Conservation (phyloP, 768 basidiomycete genomes). For the Leccinum longicurvipes region DNA sequence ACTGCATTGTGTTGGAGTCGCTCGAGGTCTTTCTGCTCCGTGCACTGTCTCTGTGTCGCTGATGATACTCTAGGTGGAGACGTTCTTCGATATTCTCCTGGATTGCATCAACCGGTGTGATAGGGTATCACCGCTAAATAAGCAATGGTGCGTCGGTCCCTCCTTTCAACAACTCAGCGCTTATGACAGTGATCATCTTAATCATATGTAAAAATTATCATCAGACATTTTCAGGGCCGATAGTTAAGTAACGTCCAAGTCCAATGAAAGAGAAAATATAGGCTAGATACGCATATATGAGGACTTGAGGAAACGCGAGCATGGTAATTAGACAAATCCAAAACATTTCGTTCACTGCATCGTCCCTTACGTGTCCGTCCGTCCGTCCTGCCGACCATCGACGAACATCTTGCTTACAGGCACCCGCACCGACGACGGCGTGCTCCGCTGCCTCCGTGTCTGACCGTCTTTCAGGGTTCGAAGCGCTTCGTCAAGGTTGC, state of each 20-base stretch:
- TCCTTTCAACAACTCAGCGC: not conserved
- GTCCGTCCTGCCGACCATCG: slow-evolving; percentile 22
- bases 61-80: slow-evolving; percentile 44
- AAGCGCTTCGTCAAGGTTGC: slow-evolving; percentile 82
- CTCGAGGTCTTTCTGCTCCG: slow-evolving; percentile 49
- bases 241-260: not conserved
- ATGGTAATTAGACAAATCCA: not conserved
- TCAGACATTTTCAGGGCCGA: not conserved
- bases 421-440: slow-evolving; percentile 13
- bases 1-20: slow-evolving; percentile 66
- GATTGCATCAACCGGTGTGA: slow-evolving; percentile 60
- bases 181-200: not conserved
- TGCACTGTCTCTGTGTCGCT: not conserved
- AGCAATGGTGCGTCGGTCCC: not conserved
- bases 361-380: not conserved
- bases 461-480: slow-evolving; percentile 71
- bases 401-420: slow-evolving; percentile 24
- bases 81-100: slow-evolving; percentile 65
- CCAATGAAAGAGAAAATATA: not conserved
- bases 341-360: not conserved
- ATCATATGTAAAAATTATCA: not conserved
- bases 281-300: not conserved
- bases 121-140: slow-evolving; percentile 56
- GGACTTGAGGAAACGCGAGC: too few species aligned
- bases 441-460: slow-evolving; percentile 11